Evolutionary conservation across 1,284 basidiomycete genomes (phyloP), one percentile per base, ranked within the genome.

Genomic region (Apiotrichum laibachii): DNA sequence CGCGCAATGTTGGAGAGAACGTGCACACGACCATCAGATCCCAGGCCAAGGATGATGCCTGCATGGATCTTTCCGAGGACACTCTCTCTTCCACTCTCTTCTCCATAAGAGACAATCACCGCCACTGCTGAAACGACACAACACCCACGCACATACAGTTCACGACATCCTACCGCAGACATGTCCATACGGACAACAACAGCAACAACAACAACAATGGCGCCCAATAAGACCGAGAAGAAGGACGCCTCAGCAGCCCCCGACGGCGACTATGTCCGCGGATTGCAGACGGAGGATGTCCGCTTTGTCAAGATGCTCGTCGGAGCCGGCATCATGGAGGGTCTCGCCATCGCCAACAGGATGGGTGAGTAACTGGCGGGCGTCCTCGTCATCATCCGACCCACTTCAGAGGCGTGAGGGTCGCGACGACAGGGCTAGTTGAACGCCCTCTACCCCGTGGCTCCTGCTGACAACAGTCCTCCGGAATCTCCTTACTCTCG

Each of bases 251-350:
- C 33, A 9, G 31, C 19, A 35, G 49, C 43, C 12, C 12, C 52
- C 13, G 51, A 55, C 6, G 64, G 47, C 34, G 67, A 69, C 55
- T 60, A 75, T 46, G 87, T 90, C 43, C 85, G 89, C 50, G 74
- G 78, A 1, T 85, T 82, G 67, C 65, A 73, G 37, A 60, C 77
- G 8, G 64, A 72, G 13, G 88, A 90, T 72, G 79, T 82, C 55
- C 85, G 84, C 66, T 71, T 81, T 10, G 82, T 85, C 39, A 83
- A 82, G 56, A 88, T 89, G 75, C 81, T 83, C 62, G 77, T 90
- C 19, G 86, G 85, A 34, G 86, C 88, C 69, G 80, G 85, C 10
- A 80, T 82, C 50, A 86, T 91, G 84, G 87, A 89, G 69, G 80
- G 82, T 21, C 81, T 91, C 37, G 85, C 87, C 7, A 76, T 80